A percentile compares a stretch with the other conserved stretches of the same genome.
Conservation (phyloP, 2,329 filamentous ascomycete species). For the Teratosphaeria nubilosa region DNA sequence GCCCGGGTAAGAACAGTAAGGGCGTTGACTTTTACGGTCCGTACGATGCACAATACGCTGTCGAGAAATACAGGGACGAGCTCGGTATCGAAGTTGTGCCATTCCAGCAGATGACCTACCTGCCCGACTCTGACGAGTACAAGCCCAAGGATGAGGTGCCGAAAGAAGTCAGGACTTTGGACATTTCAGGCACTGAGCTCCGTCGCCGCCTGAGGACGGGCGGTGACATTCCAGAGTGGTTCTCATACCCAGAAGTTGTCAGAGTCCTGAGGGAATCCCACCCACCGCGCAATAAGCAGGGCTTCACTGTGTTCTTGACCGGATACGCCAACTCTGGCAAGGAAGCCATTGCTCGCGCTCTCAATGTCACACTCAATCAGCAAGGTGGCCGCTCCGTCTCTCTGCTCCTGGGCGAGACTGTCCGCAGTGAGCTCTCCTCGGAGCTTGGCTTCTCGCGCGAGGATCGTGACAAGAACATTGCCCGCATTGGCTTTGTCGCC, state of each 20-base stretch:
- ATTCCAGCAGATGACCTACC: slow-evolving; percentile 99
- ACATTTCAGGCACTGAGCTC: slow-evolving; percentile 60
- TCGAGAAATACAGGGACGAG: slow-evolving; percentile 93
- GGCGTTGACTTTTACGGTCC: slow-evolving; percentile 96
- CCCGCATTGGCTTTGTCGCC: slow-evolving; percentile 91
- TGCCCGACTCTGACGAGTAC: slow-evolving; percentile 96
- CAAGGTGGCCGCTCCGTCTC: slow-evolving; percentile 92
- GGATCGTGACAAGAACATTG: slow-evolving; percentile 91
- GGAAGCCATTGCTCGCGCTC: slow-evolving; percentile 86
- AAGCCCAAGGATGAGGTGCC: slow-evolving; percentile 82
- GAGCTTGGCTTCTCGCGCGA: slow-evolving; percentile 91
- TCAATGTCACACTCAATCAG: slow-evolving; percentile 96
- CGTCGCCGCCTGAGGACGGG: slow-evolving; percentile 83
- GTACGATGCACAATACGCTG: slow-evolving; percentile 91
- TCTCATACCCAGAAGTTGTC: slow-evolving; percentile 98
- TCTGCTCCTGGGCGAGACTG: slow-evolving; percentile 88
- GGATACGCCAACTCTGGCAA: slow-evolving; percentile 96
- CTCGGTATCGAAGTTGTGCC: slow-evolving; percentile 97
- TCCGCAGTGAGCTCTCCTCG: slow-evolving; percentile 82
- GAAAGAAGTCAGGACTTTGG: slow-evolving; percentile 64
- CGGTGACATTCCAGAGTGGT: slow-evolving; percentile 96
- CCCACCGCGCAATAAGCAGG: slow-evolving; percentile 80
- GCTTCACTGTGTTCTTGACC: slow-evolving; percentile 96
- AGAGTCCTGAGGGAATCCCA: slow-evolving; percentile 92
- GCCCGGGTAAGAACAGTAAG: slow-evolving; percentile 95